Conservation (phyloP, 208 protist genomes). For the Balamuthia mandrillaris region DNA sequence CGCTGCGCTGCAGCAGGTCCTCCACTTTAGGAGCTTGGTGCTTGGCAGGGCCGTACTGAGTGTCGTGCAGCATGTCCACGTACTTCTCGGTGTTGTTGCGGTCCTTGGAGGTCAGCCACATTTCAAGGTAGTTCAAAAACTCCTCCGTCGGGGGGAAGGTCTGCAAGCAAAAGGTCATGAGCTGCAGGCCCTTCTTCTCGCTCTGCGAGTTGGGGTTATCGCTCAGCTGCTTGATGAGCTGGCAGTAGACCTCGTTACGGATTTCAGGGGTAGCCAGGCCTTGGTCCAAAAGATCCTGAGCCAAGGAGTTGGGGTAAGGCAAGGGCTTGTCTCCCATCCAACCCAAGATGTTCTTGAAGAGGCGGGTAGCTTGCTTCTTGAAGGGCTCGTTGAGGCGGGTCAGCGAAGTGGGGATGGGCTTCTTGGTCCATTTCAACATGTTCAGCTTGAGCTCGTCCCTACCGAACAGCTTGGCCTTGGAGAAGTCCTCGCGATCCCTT, state of each 20-base stretch:
- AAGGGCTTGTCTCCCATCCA: constrained; percentile 18
- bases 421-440: constrained; percentile 20
- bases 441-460: not conserved
- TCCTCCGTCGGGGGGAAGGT: constrained; percentile 48
- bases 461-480: constrained; percentile 33
- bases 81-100: not conserved
- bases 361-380: not conserved
- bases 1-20: not conserved
- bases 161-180: constrained; percentile 42
- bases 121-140: constrained; percentile 51
- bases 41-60: not conserved
- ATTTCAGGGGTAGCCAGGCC: not conserved
- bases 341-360: constrained; percentile 31
- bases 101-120: constrained; percentile 22
- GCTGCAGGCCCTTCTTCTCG: constrained; percentile 33
- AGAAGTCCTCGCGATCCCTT: constrained; percentile 1
- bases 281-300: not conserved
- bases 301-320: not conserved
- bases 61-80: not conserved
- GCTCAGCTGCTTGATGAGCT: constrained; percentile 34
- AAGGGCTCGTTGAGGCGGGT: not conserved
- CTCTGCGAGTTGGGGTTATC: constrained; percentile 16
- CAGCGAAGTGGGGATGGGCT: constrained; percentile 7
- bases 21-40: not conserved
- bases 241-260: constrained; percentile 18